A percentile compares a stretch with the other conserved stretches of the same genome.
phyloP scores from a whole-genome alignment of 2,329 filamentous ascomycete genomes.

The Xylariaceae sp. region DNA sequence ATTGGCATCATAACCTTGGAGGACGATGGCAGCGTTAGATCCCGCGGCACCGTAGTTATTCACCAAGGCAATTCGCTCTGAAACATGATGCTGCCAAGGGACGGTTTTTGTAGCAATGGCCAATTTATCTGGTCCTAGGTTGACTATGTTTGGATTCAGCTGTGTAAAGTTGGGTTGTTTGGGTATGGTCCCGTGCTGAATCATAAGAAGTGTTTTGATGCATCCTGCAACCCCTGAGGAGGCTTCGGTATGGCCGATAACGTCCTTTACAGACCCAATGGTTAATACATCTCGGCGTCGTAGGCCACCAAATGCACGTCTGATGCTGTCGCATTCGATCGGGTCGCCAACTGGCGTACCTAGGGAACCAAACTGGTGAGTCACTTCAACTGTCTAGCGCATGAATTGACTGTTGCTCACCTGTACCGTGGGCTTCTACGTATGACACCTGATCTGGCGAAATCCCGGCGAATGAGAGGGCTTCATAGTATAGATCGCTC shows the following conservation, averaged over 20 bases:
- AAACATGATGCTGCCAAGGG: conserved; percentile 11
- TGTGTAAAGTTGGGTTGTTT: conserved; percentile 11
- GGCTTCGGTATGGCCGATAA: conserved; percentile 22
- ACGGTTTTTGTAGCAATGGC: conserved; percentile 2
- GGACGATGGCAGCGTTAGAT: conserved; percentile 22
- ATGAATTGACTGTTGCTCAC: neutral
- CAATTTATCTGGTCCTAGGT: conserved; percentile 10
- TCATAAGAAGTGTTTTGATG: conserved; percentile 26
- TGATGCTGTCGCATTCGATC: conserved; percentile 18
- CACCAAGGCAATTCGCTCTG: conserved; percentile 34
- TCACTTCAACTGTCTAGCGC: neutral
- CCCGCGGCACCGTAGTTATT: conserved; percentile 27
- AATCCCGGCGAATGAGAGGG: conserved; percentile 37
- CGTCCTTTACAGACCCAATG: conserved; percentile 20
- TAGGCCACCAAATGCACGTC: conserved; percentile 18
- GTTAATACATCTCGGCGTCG: conserved; percentile 8
- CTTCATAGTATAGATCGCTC: conserved; percentile 38
- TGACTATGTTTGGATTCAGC: conserved; percentile 17
- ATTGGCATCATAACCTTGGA: neutral
- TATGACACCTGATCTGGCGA: conserved; percentile 33
- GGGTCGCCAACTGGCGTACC: conserved; percentile 24
- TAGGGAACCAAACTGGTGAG: too few species aligned
- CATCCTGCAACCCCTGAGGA: conserved; percentile 17
- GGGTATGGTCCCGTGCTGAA: conserved; percentile 19
- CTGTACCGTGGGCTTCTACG: conserved; percentile 24